Evolutionary conservation across 805 yeast genomes (phyloP), one percentile per base, ranked within the genome.

Genomic region (Tetrapisispora taiwanensis): DNA sequence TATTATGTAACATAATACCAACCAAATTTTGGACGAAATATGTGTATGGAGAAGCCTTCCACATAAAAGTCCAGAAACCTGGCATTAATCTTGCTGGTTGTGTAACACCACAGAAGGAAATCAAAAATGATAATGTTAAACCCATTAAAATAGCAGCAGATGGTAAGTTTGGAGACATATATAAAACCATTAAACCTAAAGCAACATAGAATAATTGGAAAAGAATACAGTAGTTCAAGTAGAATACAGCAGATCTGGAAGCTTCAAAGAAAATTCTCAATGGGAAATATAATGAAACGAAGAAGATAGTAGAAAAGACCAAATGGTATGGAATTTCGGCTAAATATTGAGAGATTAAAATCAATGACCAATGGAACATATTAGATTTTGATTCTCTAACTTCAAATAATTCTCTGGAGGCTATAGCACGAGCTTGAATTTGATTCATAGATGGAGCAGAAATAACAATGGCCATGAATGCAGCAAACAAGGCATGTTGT

Each of bases 1-100:
- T 68, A 32, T 70, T 72, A 50, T 80, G 80, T 52, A 72, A 65
- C 42, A 72, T 69, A 27, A 58, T 63, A 22, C 66, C 69, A 36
- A 79, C 66, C 48, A 81, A 67, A 42, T 76, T 69, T 49, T 76
- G 78, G 46, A 84, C 67, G 59, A 81, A 75, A 57, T 85, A 85
- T 1, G 90, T 82, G 63, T 74, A 73, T 9, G 84, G 94, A 22
- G 85, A 79, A 18, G 70, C 71, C 52, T 82, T 74, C 74, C 83
- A 80, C 88, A 85, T 82, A 60, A 82, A 85, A 39, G 75, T 78
- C 94, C 94, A 85, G 69, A 85, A 85, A 1, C 84, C 79, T 12
- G 94, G 92, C 79, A 84, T 73, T 43, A 70, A 63, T 3, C 48
- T 34, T 7, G 65, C 65, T 15, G 79, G 76, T 55, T 79, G 85